Conservation (phyloP, 2,329 filamentous ascomycete species). For the Fusarium stilboides region DNA sequence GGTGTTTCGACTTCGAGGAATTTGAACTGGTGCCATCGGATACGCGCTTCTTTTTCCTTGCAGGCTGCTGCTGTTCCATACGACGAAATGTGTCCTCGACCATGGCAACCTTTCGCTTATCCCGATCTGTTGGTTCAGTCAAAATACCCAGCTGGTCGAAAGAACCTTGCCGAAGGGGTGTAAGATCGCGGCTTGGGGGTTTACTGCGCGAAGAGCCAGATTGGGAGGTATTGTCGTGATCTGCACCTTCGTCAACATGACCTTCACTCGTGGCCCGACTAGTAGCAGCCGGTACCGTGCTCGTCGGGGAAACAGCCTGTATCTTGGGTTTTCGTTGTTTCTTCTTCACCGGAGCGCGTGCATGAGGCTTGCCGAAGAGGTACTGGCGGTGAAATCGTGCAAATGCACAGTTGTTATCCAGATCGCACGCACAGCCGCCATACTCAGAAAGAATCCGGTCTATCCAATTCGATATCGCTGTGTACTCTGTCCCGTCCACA, state of each 20-base stretch:
- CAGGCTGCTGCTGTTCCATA: constrained; percentile 71
- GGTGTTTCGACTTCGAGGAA: constrained; percentile 59
- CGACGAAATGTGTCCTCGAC: constrained; percentile 75
- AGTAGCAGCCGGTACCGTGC: constrained; percentile 73
- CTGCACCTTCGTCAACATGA: constrained; percentile 67
- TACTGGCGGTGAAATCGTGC: constrained; percentile 74
- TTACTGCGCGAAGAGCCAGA: constrained; percentile 73
- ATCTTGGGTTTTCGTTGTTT: constrained; percentile 70
- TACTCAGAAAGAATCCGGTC: constrained; percentile 81
- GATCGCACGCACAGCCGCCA: constrained; percentile 83
- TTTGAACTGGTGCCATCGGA: constrained; percentile 65
- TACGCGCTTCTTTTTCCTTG: constrained; percentile 73
- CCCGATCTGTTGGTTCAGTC: constrained; percentile 75
- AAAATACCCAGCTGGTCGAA: constrained; percentile 73
- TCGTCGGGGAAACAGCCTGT: constrained; percentile 72
- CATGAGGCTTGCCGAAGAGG: constrained; percentile 61
- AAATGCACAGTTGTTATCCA: constrained; percentile 75
- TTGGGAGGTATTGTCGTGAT: constrained; percentile 64
- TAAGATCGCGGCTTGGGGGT: constrained; percentile 76
- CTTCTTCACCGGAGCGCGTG: constrained; percentile 61
- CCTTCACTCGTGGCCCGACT: constrained; percentile 76
- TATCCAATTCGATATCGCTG: constrained; percentile 74
- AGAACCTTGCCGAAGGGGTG: constrained; percentile 72
- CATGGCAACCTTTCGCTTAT: constrained; percentile 77
- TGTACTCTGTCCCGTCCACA: constrained; percentile 73